Percentiles rank a stretch among this genome's conserved stretches.
These are phyloP conservation scores for Starmera pachycereana DNA, from an alignment of 805 yeast genomes.

Conservation along the genomic window DNA sequence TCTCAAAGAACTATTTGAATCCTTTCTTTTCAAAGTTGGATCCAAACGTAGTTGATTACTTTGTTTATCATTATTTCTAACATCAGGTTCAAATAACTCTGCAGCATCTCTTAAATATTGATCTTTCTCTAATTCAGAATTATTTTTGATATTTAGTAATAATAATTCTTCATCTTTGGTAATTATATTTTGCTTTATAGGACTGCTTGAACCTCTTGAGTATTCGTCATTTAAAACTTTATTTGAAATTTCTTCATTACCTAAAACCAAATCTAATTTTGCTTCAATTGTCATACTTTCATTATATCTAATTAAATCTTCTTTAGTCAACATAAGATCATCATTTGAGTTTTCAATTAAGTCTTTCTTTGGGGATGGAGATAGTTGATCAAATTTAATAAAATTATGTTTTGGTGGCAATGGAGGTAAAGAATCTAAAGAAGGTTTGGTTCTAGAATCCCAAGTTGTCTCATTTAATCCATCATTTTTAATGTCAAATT, in stretches of 20 bases:
- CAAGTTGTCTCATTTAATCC: constrained; percentile 4
- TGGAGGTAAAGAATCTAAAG: constrained; percentile 23
- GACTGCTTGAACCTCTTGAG: constrained; percentile 15
- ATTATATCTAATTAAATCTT: constrained; percentile 14
- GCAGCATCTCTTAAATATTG: constrained; percentile 19
- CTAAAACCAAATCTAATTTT: constrained; percentile 33
- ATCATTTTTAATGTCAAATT: constrained; percentile 14
- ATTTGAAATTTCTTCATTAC: constrained; percentile 12
- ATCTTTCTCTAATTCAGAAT: constrained; percentile 16
- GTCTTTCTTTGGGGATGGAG: constrained; percentile 15
- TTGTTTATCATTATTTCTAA: constrained; percentile 20
- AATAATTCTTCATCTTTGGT: constrained; percentile 15
- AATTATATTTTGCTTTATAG: constrained; percentile 7
- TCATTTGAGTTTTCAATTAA: constrained; percentile 21
- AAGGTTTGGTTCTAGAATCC: constrained; percentile 10
- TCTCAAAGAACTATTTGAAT: constrained; percentile 14
- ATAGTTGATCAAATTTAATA: constrained; percentile 1
- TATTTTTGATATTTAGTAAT: constrained; percentile 12
- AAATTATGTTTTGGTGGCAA: constrained; percentile 21
- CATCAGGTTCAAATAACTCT: constrained; percentile 22
- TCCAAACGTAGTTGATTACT: constrained; percentile 14
- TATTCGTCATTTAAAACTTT: constrained; percentile 16
- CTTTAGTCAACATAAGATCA: constrained; percentile 9
- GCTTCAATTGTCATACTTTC: constrained; percentile 29
- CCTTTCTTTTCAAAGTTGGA: constrained; percentile 18